Evolutionary conservation across 2,329 filamentous ascomycete species (phyloP).

Genomic region (Alternaria hordeiaustralica): DNA sequence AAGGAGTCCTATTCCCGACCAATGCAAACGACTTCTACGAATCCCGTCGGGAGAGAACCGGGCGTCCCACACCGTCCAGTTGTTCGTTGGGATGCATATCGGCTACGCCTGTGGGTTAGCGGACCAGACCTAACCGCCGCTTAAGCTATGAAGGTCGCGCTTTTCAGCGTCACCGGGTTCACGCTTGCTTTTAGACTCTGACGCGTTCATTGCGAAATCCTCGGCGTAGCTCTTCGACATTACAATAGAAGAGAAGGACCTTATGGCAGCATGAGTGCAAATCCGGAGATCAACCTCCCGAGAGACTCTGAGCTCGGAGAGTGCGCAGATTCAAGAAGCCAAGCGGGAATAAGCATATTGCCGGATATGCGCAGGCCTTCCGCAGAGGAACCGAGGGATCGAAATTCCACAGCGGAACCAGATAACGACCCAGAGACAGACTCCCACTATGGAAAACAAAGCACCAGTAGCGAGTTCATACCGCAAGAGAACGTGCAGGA

Average conservation of each 20-base stretch:
- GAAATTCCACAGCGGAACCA: conserved; percentile 17
- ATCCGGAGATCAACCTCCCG: conserved; percentile 46
- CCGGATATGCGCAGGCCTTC: conserved; percentile 4
- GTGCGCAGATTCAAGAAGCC: conserved; percentile 8
- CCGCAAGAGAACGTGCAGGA: conserved; percentile 17
- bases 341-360: conserved; percentile 42
- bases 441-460: conserved; percentile 22
- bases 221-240: not conserved
- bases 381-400: conserved; percentile 1
- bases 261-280: conserved; percentile 41
- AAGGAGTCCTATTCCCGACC: conserved; percentile 23
- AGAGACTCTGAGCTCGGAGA: conserved; percentile 22
- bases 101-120: conserved; percentile 12
- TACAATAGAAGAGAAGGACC: not conserved
- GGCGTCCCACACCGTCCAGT: conserved; percentile 12
- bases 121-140: conserved; percentile 14
- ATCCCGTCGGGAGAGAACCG: conserved; percentile 9
- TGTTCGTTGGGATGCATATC: conserved; percentile 6
- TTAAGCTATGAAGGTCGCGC: conserved; percentile 10
- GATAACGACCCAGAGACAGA: conserved; percentile 21
- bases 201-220: conserved; percentile 4
- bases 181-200: not conserved
- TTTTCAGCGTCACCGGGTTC: conserved; percentile 10
- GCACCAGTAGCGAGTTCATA: conserved; percentile 7
- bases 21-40: conserved; percentile 6